A percentile compares a stretch with the other conserved stretches of the same genome.
phyloP scores from a whole-genome alignment of 2,329 filamentous ascomycete genomes.

The Pseudogymnoascus pannorum region DNA sequence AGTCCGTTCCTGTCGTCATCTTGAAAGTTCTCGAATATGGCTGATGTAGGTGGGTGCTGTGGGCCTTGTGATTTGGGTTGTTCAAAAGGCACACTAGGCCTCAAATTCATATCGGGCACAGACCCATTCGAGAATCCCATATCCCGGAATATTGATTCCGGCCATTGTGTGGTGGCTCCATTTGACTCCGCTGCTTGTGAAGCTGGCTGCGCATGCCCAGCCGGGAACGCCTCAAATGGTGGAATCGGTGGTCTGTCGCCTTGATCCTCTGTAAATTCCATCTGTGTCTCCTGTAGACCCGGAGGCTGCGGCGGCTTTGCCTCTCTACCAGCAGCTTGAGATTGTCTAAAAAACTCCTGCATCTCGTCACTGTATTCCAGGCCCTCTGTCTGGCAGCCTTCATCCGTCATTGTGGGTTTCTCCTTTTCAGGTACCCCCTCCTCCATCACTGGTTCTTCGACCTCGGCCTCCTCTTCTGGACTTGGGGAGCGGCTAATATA shows the following conservation, averaged over 20 bases:
- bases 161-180: not conserved
- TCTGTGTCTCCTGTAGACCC: conserved; percentile 12
- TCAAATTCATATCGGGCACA: not conserved
- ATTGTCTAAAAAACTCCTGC: conserved; percentile 13
- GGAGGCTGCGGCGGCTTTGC: conserved; percentile 12
- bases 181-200: not conserved
- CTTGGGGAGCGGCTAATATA: conserved; percentile 66
- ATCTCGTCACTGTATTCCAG: conserved; percentile 21
- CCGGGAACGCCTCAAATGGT: not conserved
- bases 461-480: conserved; percentile 40
- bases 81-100: not conserved
- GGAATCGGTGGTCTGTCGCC: not conserved
- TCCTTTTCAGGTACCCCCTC: not conserved
- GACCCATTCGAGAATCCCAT: conserved; percentile 2
- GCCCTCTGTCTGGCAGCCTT: conserved; percentile 35
- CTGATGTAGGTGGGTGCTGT: not conserved
- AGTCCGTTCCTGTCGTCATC: not conserved
- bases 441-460: conserved; percentile 11
- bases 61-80: not conserved
- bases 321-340: conserved; percentile 19
- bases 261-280: not conserved
- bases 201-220: not conserved
- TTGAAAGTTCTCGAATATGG: not conserved
- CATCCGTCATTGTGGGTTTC: conserved; percentile 30
- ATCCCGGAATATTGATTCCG: not conserved